These are phyloP conservation scores for Ceraceosorus guamensis DNA, from an alignment of 1,284 basidiomycete species.

Conservation along the genomic window DNA sequence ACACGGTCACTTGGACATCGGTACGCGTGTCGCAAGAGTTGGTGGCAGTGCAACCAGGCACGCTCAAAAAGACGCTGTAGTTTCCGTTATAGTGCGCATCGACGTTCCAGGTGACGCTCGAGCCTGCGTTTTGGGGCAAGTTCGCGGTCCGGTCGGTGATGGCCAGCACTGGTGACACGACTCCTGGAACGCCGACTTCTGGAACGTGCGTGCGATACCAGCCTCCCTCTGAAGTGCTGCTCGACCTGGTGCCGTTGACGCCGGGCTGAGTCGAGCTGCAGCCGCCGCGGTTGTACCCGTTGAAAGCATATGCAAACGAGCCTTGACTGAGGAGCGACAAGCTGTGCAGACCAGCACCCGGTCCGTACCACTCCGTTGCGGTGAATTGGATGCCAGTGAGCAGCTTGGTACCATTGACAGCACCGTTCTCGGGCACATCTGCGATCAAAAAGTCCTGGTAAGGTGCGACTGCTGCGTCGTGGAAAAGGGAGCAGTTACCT, in stretches of 20 bases:
- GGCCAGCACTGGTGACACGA: slow-evolving; percentile 66
- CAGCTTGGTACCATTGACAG: slow-evolving; percentile 51
- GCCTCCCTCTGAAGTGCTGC: slow-evolving; percentile 27
- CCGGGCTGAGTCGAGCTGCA: slow-evolving; percentile 28
- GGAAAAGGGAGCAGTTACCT: slow-evolving; percentile 46
- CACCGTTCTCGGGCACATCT: slow-evolving; percentile 29
- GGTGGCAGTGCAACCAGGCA: slow-evolving; percentile 76
- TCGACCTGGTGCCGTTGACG: slow-evolving; percentile 28
- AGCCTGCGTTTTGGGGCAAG: slow-evolving; percentile 57
- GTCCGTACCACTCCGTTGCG: slow-evolving; percentile 68
- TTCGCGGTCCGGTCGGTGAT: slow-evolving; percentile 64
- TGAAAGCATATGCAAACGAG: slow-evolving; percentile 39
- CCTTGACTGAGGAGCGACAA: slow-evolving; percentile 85
- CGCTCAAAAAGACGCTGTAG: slow-evolving; percentile 74
- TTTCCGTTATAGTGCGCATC: slow-evolving; percentile 78
- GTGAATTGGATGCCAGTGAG: slow-evolving; percentile 67
- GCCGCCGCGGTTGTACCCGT: slow-evolving; percentile 32
- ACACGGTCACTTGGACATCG: slow-evolving; percentile 74
- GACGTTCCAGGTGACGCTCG: slow-evolving; percentile 60
- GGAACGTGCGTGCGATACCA: slow-evolving; percentile 48
- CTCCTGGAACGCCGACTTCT: slow-evolving; percentile 68
- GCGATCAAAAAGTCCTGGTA: slow-evolving; percentile 84
- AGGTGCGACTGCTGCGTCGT: slow-evolving; percentile 56
- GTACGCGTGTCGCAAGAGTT: slow-evolving; percentile 75
- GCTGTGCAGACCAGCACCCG: slow-evolving; percentile 73